phyloP scores from a whole-genome alignment of 2,329 filamentous ascomycete genomes.

The Aschersonia sp. region DNA sequence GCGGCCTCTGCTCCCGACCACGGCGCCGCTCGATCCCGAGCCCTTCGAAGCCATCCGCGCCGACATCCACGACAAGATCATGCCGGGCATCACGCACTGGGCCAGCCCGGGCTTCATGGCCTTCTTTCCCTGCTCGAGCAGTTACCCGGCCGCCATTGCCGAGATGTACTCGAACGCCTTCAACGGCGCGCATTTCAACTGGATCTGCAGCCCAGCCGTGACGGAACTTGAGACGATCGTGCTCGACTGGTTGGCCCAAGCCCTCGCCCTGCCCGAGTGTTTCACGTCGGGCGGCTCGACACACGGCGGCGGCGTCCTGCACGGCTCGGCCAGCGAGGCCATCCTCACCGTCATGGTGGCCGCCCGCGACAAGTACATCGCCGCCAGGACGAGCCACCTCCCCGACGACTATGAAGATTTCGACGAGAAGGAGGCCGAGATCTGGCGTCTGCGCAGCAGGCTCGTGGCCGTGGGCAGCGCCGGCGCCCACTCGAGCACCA shows the following conservation, averaged over 20 bases:
- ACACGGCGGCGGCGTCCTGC: slow-evolving; percentile 78
- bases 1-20: slow-evolving; percentile 57
- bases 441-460: slow-evolving; percentile 36
- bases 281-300: slow-evolving; percentile 61
- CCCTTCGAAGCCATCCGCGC: slow-evolving; percentile 66
- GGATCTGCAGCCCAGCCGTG: slow-evolving; percentile 84
- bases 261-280: slow-evolving; percentile 57
- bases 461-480: slow-evolving; percentile 71
- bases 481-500: slow-evolving; percentile 68
- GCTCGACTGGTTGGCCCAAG: slow-evolving; percentile 77
- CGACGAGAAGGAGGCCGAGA: slow-evolving; percentile 56
- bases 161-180: slow-evolving; percentile 88
- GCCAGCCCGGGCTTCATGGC: slow-evolving; percentile 91
- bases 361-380: slow-evolving; percentile 66
- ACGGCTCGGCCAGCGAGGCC: slow-evolving; percentile 80
- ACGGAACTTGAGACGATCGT: slow-evolving; percentile 91
- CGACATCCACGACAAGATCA: slow-evolving; percentile 75
- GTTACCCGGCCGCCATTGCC: slow-evolving; percentile 74
- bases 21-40: slow-evolving; percentile 52
- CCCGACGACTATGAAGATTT: slow-evolving; percentile 11
- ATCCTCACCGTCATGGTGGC: slow-evolving; percentile 78
- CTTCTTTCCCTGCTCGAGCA: slow-evolving; percentile 75
- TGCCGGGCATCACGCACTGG: slow-evolving; percentile 91
- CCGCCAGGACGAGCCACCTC: slow-evolving; percentile 38
- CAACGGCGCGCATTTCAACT: slow-evolving; percentile 88